Evolutionary conservation across 768 basidiomycete genomes (phyloP), one percentile per base, ranked within the genome.

Genomic region (Obba rivulosa): DNA sequence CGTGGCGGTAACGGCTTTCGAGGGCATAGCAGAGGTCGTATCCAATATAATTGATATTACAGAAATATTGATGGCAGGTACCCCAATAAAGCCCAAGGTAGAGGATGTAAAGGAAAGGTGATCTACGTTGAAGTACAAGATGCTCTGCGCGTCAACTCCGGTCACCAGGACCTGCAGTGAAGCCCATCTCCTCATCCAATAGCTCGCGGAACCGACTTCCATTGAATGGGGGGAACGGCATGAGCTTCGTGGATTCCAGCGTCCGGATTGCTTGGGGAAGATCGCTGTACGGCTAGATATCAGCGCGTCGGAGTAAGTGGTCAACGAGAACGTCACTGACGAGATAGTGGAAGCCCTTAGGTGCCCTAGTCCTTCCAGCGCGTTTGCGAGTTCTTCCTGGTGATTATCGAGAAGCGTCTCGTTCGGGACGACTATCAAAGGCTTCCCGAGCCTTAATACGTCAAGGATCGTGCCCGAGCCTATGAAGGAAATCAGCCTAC

Each of bases 401-500:
- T 99, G 95, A 62, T 96, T 89, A 64, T 96, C 85, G 63, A 94
- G 77, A 24, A 99, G 70, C 0, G 88, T 85, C 37, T 83, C 71
- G 64, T 99, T 99, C 10, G 93, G 93, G 2, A 96, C 83, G 3
- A 89, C 86, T 54, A 99, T 84, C 54, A 99, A 70, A 7, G 80
- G 77, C 59, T 87, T 92, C 41, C 75, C 73, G 43, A 79, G 70
- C 25, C 92, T 74, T 41, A 97, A 71, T 9, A 84, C 90, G 39
- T 95, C 90, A 24, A 98, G 75, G 58, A 98, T 93, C 3, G 95
- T 96, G 10, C 95, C 95, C 18, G 95, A 87, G 45, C 95, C 95
- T 97, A 50, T 43, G 31, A 22, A 36, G 18, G 24, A 34, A n/a
- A 42, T 24, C 11, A 17, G 21, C 8, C 38, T 20, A 40, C 11